Evolutionary conservation across 106 monocot species (phyloP), one percentile per base, ranked within the genome.

Genomic region (Vanilla planifolia): DNA sequence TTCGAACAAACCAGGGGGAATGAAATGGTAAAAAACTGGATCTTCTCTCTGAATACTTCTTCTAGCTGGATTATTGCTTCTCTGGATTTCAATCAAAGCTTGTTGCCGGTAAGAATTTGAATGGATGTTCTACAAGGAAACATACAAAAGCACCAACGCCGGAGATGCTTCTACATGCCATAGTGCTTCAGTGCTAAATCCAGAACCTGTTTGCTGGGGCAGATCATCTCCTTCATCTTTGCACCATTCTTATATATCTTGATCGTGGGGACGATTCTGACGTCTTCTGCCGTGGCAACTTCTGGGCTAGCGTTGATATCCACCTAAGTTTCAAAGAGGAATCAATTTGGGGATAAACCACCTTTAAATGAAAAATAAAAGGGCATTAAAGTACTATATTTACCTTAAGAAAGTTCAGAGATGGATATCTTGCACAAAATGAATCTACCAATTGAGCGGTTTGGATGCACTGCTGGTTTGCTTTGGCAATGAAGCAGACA

Each of bases 381-480:
- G 14, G 30, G 0, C 30, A 15, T 52, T 53, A 25, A 23, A 10
- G 10, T 48, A 10, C 48, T 29, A 53, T 6, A 0, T n/a, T 72
- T 76, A 89, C 94, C 86, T 89, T 95, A 46, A 89, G 86, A 57
- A 95, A 95, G 73, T 89, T 95, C 25, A 80, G 70, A 29, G 82
- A 89, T 24, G 89, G 94, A 43, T 80, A 79, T 71, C 68, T 67
- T 7, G 59, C 44, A 34, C 94, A 89, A 28, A 95, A 78, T 0
- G 56, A 23, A 45, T 95, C 76, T 8, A 95, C 67, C 50, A 81
- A 83, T 57, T 80, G 80, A n/a, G 73, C 51, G 2, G 86, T 80
- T 62, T 80, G 68, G 28, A 48, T 25, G 71, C 94, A 89, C 8
- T 79, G 74, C 46, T 66, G 60, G 58, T 80, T 86, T 19, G 47